Percentiles rank a stretch among this genome's conserved stretches.
Evolutionary conservation across 495 filamentous ascomycete genomes (phyloP).

Genomic region (Jackrogersella minutella): DNA sequence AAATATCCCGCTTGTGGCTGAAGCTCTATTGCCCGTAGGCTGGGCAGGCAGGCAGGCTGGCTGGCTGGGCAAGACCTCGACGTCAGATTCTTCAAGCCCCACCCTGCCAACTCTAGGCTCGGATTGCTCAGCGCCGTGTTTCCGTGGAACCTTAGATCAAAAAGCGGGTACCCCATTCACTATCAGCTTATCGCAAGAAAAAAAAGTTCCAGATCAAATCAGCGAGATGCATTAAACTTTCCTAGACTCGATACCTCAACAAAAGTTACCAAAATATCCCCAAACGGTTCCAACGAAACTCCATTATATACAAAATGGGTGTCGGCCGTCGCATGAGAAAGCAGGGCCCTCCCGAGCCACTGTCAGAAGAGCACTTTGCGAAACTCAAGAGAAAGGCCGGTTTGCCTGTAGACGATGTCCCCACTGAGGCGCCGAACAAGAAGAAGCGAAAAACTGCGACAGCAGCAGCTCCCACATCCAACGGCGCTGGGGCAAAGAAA

Average conservation of each 20-base stretch:
- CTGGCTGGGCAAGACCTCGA: no score
- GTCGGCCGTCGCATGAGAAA: conserved; percentile 91
- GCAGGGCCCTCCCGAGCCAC: conserved; percentile 83
- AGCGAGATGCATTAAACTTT: neutral
- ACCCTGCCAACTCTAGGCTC: neutral
- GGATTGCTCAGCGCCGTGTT: neutral
- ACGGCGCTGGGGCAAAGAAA: conserved; percentile 37
- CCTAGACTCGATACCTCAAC: neutral
- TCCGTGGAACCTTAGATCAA: no score
- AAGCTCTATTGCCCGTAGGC: no score
- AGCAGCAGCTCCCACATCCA: conserved; percentile 56
- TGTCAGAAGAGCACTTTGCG: conserved; percentile 81
- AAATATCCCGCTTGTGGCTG: conserved; percentile 44
- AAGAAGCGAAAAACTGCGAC: conserved; percentile 74
- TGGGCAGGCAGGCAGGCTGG: no score
- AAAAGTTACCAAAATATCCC: conserved; percentile 18
- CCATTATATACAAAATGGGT: conserved; percentile 68
- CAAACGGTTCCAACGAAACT: neutral
- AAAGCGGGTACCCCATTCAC: conserved; percentile 13
- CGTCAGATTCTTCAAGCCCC: no score
- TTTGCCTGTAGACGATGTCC: conserved; percentile 56
- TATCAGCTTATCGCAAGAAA: conserved; percentile 45
- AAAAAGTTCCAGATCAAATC: conserved; percentile 36
- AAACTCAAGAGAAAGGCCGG: conserved; percentile 79
- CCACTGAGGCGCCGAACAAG: conserved; percentile 54